Base-by-base conservation (phyloP, 345 rosid species). In the Hirschfeldia incana region DNA sequence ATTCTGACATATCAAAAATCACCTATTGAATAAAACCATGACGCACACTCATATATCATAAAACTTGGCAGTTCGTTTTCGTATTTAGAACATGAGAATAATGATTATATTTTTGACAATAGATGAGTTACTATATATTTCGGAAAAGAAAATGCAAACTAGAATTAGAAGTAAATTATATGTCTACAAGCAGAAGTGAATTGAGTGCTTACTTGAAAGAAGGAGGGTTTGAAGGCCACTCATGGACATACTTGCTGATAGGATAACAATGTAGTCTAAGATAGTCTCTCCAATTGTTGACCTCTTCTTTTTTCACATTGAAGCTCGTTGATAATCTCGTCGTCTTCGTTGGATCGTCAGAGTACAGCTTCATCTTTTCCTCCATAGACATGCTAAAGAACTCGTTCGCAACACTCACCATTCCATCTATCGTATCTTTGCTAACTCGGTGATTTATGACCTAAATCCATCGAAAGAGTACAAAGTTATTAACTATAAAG, bases 241-340 rank as follows among this genome's bases (percentile, higher is more conserved):
- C 92, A 0, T 85, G 88, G 1, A 83, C 84, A 70, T 90, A 93
- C 72, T 88, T 86, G 13, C 87, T 60, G 9, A 91, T 84, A 78
- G 97, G 98, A 79, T 92, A 69, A 66, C 94, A 94, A 82, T 90
- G 91, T 75, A 90, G 90, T 61, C 98, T 86, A 0, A 88, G 92
- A 75, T 88, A 94, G 59, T 94, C 98, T 69, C 98, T 87, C 98
- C 98, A 94, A 75, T 89, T 92, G 46, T 90, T 89, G 11, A 94
- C 86, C 33, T 82, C 87, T 88, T 94, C 97, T 72, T 89, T 94
- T 0, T 84, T 92, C 17, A 94, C 84, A 78, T 94, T 92, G 36
- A 90, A 94, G 72, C 98, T 92, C 2, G 98, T 90, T 0, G 98
- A 92, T 51, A 94, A 82, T 79, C 97, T 89, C 80, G 80, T 81